phyloP scores from a whole-genome alignment of 192 early-diverging fungal species.

The Backusella parvicylindrica region DNA sequence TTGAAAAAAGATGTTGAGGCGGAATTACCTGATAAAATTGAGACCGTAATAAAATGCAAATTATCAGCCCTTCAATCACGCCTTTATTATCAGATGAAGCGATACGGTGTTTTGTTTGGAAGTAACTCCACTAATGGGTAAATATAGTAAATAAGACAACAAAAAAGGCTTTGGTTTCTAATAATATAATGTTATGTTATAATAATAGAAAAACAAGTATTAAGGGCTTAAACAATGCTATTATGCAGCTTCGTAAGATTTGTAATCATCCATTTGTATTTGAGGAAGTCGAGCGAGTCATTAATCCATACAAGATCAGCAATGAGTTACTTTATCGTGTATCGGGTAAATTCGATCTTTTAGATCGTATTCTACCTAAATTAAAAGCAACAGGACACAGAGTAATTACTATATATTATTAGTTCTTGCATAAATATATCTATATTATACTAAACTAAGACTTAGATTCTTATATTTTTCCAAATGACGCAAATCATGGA shows the following conservation, averaged over 20 bases:
- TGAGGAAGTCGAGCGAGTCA: slow-evolving; percentile 78
- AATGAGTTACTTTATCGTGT: slow-evolving; percentile 78
- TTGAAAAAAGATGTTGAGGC: slow-evolving; percentile 98
- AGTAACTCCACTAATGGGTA: slow-evolving; percentile 59
- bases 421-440: neutral
- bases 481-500: slow-evolving; percentile 90
- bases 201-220: slow-evolving; percentile 48
- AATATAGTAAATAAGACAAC: neutral
- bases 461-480: slow-evolving; percentile 67
- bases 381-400: slow-evolving; percentile 74
- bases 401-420: slow-evolving; percentile 43
- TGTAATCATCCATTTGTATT: slow-evolving; percentile 98
- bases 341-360: slow-evolving; percentile 93
- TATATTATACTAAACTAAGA: neutral
- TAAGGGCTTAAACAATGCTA: slow-evolving; percentile 85
- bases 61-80: slow-evolving; percentile 81
- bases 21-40: slow-evolving; percentile 94
- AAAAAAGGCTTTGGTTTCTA: neutral
- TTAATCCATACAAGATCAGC: slow-evolving; percentile 68
- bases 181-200: neutral
- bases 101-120: slow-evolving; percentile 70
- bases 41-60: slow-evolving; percentile 86
- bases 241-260: slow-evolving; percentile 98
- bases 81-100: slow-evolving; percentile 84
- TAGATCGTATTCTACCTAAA: slow-evolving; percentile 91